Base-by-base conservation (phyloP, 768 basidiomycete genomes). In the Boletus patriciae region DNA sequence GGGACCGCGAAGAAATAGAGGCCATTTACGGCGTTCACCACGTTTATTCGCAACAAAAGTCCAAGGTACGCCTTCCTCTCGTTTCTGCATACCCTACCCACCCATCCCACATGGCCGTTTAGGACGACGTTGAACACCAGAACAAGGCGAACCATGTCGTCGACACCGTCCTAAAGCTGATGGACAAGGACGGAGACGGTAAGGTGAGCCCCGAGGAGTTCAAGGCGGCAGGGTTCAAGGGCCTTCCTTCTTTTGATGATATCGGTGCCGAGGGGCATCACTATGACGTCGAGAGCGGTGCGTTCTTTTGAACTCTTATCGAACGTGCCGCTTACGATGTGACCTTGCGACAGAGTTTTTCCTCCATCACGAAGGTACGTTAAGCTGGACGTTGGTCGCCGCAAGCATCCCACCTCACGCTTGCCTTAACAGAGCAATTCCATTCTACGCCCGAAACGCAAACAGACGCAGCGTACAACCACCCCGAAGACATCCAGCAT, bases 391-490 rank as follows among this genome's bases (percentile, higher is more conserved):
- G 25, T 25, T 25, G 25, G 25, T n/a, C n/a, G n/a, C n/a, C n/a
- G n/a, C n/a, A n/a, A 16, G 37, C 16, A n/a, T 5, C 34, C 44
- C 34, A 12, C 21, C 45, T 54, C 55, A 57, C 31, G 18, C 4
- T 27, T n/a, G n/a, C n/a, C 33, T 10, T 23, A 11, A 15, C 23
- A 92, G 92, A 98, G 75, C 75, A 92, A 74, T 97, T 81, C 79
- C 97, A 99, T 74, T 88, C 86, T 29, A 98, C 96, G 36, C 95
- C 94, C 0, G 97, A 98, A 70, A 98, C 96, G 0, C 97, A 98
- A 72, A 94, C 94, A 0, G 95, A 98, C 69, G 92, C 93, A 62
- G 82, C 94, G 0, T 99, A 98, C 74, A 88, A 69, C 57, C 97
- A 99, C 70, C 89, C 94, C 1, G 97, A 98, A 73, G 93, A 94